A percentile compares a stretch with the other conserved stretches of the same genome.
Evolutionary conservation across 2,329 filamentous ascomycete species (phyloP).

Genomic region (Fusarium guadeloupense): DNA sequence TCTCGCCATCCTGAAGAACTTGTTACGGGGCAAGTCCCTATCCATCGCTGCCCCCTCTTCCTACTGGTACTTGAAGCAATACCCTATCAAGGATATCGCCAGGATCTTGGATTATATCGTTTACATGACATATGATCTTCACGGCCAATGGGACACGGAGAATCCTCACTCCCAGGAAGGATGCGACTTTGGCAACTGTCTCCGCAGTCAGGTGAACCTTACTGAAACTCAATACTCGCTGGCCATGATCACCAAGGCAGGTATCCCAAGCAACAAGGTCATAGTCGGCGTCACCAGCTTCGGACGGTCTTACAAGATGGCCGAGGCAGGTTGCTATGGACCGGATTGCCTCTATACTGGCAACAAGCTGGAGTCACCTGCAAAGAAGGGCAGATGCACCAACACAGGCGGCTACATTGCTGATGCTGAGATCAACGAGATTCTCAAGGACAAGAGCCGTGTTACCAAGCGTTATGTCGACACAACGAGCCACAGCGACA

Average conservation of each 20-base stretch:
- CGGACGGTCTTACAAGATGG: too few species aligned
- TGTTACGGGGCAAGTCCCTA: conserved; percentile 9
- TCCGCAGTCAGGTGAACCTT: conserved; percentile 1
- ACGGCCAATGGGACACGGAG: conserved; percentile 1
- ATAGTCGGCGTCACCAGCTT: too few species aligned
- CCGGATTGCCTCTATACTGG: too few species aligned
- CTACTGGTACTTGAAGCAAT: conserved; percentile 26
- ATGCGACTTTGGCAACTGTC: neutral
- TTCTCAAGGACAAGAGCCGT: conserved; percentile 8
- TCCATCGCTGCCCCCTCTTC: conserved; percentile 24
- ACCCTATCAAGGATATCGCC: conserved; percentile 13
- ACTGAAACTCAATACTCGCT: conserved; percentile 3
- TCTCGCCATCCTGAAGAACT: conserved; percentile 1
- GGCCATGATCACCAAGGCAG: too few species aligned
- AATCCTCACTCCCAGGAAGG: conserved; percentile 1
- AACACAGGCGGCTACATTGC: conserved; percentile 46
- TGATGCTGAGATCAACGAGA: conserved; percentile 44
- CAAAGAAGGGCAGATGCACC: conserved; percentile 12
- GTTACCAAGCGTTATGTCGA: conserved; percentile 7
- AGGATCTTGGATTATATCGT: conserved; percentile 10
- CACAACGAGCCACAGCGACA: conserved; percentile 12
- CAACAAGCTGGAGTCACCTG: too few species aligned
- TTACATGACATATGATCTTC: conserved; percentile 12
- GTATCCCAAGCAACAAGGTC: too few species aligned
- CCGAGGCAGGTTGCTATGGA: too few species aligned